phyloP scores from a whole-genome alignment of 2,329 filamentous ascomycete genomes.

The Mycosphaerelloides madeirae region DNA sequence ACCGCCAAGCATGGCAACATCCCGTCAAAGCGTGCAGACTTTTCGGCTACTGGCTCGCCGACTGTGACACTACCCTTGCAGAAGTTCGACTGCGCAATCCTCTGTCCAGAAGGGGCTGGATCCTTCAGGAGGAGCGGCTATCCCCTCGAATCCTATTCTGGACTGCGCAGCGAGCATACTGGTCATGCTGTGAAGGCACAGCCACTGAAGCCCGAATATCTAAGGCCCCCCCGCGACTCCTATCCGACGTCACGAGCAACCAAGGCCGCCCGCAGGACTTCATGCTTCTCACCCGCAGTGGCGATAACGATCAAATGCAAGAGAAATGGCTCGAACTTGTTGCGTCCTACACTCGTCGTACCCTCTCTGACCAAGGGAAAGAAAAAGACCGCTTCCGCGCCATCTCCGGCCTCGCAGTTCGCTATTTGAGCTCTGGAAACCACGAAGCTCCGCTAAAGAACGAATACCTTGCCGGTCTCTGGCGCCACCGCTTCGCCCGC shows the following conservation, averaged over 20 bases:
- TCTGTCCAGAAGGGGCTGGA: slow-evolving; percentile 1
- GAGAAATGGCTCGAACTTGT: slow-evolving; percentile 4
- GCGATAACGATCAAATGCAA: neutral
- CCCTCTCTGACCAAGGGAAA: neutral
- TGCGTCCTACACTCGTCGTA: slow-evolving; percentile 1
- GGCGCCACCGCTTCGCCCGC: slow-evolving; percentile 1
- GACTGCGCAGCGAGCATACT: slow-evolving; percentile 4
- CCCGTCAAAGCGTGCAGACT: neutral
- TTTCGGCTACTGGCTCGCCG: slow-evolving; percentile 1
- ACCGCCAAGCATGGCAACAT: slow-evolving; percentile 4
- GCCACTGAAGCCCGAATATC: neutral
- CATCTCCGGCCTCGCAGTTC: slow-evolving; percentile 2
- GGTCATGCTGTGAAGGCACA: slow-evolving; percentile 1
- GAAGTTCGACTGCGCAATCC: slow-evolving; percentile 1
- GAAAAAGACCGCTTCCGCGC: slow-evolving; percentile 2
- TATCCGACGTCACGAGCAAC: neutral
- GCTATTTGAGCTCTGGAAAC: slow-evolving; percentile 2
- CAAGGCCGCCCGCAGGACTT: slow-evolving; percentile 1
- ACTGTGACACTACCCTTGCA: neutral
- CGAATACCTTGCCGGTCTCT: slow-evolving; percentile 9
- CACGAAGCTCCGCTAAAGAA: slow-evolving; percentile 1
- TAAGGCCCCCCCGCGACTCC: neutral
- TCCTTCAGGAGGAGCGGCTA: slow-evolving; percentile 5
- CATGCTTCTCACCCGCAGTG: neutral
- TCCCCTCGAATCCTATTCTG: slow-evolving; percentile 4